Evolutionary conservation across 139 green algal genomes (phyloP).

Genomic region (Asterochloris sp.): DNA sequence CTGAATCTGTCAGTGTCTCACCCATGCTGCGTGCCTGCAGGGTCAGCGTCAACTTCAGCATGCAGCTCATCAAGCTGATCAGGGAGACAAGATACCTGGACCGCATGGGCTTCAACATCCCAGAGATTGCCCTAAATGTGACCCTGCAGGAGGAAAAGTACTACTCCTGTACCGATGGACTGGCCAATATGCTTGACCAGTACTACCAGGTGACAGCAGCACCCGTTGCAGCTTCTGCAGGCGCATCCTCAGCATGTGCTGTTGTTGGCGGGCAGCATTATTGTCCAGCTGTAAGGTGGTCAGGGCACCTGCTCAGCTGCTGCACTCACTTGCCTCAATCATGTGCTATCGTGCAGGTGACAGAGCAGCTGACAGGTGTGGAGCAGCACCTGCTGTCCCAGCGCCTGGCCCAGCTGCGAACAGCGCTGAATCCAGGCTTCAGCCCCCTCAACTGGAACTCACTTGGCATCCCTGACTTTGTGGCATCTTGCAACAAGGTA

Average conservation of each 20-base stretch:
- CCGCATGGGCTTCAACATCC: constrained; percentile 82
- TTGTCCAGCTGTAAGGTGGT: not conserved
- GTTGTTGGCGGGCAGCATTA: not conserved
- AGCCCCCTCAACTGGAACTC: constrained; percentile 88
- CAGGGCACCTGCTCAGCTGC: not conserved
- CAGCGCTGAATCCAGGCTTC: constrained; percentile 72
- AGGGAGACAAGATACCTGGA: constrained; percentile 84
- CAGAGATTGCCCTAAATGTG: constrained; percentile 77
- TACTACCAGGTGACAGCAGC: constrained; percentile 52
- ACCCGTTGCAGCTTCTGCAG: not conserved
- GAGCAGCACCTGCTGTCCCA: constrained; percentile 65
- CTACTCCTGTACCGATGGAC: constrained; percentile 59
- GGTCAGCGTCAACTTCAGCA: constrained; percentile 77
- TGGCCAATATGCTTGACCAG: constrained; percentile 71
- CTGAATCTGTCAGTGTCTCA: not conserved
- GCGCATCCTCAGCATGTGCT: not conserved
- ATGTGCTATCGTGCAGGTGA: constrained; percentile 31
- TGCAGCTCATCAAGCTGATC: constrained; percentile 68
- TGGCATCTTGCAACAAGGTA: constrained; percentile 62
- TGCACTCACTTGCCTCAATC: not conserved
- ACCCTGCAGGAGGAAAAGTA: constrained; percentile 81
- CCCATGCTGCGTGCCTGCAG: constrained; percentile 11
- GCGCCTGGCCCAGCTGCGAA: constrained; percentile 63
- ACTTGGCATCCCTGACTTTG: constrained; percentile 84
- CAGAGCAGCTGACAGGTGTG: constrained; percentile 47